Percentiles rank a stretch among this genome's conserved stretches.
phyloP scores from a whole-genome alignment of 345 rosid species.

The Clausena lansium region DNA sequence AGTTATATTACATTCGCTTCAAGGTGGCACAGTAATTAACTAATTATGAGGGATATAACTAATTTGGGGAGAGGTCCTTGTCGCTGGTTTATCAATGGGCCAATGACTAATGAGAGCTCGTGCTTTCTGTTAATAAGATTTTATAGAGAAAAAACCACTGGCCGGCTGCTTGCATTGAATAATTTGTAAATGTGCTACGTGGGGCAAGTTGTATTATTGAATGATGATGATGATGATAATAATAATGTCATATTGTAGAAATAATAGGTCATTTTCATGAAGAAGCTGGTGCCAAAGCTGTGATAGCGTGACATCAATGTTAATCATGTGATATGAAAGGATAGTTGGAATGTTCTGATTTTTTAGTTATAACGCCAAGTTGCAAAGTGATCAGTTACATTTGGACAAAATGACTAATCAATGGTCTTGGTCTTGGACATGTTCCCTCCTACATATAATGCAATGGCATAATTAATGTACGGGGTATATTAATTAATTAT shows the following conservation, averaged over 20 bases:
- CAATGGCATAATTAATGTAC: slow-evolving; percentile 11
- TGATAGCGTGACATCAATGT: too few relatives aligned
- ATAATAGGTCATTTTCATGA: not conserved
- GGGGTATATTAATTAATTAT: not conserved
- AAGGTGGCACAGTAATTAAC: too few relatives aligned
- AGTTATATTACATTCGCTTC: too few relatives aligned
- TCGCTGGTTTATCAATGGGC: too few relatives aligned
- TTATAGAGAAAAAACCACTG: not conserved
- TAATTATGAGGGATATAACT: too few relatives aligned
- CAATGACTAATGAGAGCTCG: too few relatives aligned
- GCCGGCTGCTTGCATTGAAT: not conserved
- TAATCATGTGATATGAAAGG: not conserved
- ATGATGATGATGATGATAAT: not conserved
- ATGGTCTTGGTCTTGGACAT: slow-evolving; percentile 2
- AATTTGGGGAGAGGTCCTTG: too few relatives aligned
- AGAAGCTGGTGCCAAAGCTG: not conserved
- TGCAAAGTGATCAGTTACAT: not conserved
- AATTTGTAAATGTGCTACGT: not conserved
- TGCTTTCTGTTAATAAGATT: too few relatives aligned
- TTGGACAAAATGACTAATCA: not conserved
- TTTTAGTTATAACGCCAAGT: not conserved
- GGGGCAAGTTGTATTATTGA: not conserved
- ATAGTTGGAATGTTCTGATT: not conserved
- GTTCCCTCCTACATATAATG: slow-evolving; percentile 19
- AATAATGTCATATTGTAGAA: too few relatives aligned